Percentiles rank a stretch among this genome's conserved stretches.
Evolutionary conservation across 352 stramenopile species (phyloP).

Genomic region (Phytophthora sp.): DNA sequence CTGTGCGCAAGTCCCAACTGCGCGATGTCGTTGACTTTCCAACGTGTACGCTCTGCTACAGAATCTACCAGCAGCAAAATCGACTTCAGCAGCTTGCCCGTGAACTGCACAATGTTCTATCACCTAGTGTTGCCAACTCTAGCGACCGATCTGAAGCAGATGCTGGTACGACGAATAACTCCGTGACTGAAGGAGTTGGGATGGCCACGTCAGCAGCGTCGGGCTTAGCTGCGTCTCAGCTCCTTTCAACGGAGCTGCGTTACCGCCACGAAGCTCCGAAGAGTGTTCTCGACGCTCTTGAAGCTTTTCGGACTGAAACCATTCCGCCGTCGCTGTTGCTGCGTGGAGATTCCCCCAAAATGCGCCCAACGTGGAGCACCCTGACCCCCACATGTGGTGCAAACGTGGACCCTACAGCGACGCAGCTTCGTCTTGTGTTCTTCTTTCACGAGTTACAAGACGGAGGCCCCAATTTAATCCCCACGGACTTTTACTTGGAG

Average conservation of each 20-base stretch:
- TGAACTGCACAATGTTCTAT: constrained; percentile 45
- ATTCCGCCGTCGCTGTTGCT: constrained; percentile 28
- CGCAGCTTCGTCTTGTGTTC: constrained; percentile 72
- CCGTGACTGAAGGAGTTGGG: constrained; percentile 3
- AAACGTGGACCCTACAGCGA: constrained; percentile 77
- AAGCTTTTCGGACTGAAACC: constrained; percentile 31
- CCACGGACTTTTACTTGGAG: constrained; percentile 78
- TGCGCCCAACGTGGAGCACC: constrained; percentile 17
- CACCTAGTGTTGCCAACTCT: neutral
- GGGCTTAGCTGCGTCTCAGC: constrained; percentile 12
- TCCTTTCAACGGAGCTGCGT: constrained; percentile 31
- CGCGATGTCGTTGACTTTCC: constrained; percentile 57
- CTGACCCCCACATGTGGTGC: constrained; percentile 30
- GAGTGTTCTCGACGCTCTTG: constrained; percentile 14
- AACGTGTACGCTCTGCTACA: constrained; percentile 79
- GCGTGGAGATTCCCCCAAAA: constrained; percentile 27
- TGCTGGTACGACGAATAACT: neutral
- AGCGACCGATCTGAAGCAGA: constrained; percentile 7
- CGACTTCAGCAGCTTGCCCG: constrained; percentile 49
- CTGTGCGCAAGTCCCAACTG: constrained; percentile 40
- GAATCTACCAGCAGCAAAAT: constrained; percentile 76
- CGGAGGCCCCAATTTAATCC: constrained; percentile 50
- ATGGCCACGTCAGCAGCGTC: constrained; percentile 26
- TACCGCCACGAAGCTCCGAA: constrained; percentile 15
- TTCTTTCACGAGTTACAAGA: constrained; percentile 89